Percentiles rank a stretch among this genome's conserved stretches.
Evolutionary conservation across 1,284 basidiomycete genomes (phyloP).

Genomic region (Apiotrichum porosum): DNA sequence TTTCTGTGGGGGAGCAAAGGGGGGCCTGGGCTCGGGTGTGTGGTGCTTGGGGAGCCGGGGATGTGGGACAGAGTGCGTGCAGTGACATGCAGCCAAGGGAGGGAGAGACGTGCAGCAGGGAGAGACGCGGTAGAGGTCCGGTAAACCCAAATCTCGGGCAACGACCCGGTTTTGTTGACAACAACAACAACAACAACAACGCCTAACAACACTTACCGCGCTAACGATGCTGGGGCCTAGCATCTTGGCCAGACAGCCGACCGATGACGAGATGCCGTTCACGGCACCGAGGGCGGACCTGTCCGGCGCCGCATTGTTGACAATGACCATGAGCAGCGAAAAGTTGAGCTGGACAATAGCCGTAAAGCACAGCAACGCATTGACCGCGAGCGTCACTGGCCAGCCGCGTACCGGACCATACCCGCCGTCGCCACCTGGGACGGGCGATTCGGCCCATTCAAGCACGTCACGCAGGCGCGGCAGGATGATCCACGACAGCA

Average conservation of each 20-base stretch:
- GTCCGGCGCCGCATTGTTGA: constrained; percentile 41
- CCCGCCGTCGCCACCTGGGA: constrained; percentile 6
- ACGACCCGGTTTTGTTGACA: no score
- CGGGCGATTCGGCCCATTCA: constrained; percentile 25
- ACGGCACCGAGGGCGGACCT: constrained; percentile 40
- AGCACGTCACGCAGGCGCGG: constrained; percentile 35
- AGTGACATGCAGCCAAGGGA: no score
- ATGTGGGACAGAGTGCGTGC: no score
- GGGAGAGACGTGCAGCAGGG: no score
- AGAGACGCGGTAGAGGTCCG: no score
- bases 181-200: no score
- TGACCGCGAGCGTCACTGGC: constrained; percentile 31
- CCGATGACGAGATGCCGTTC: constrained; percentile 42
- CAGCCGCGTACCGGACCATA: constrained; percentile 29
- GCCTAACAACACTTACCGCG: constrained; percentile 27
- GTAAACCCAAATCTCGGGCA: no score
- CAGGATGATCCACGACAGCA: constrained; percentile 35
- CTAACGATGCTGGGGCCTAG: constrained; percentile 41
- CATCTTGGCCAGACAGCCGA: constrained; percentile 41
- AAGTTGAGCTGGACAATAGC: constrained; percentile 32
- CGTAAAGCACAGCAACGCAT: constrained; percentile 32
- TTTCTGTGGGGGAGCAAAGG: no score
- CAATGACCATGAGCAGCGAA: constrained; percentile 39
- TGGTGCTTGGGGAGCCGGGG: no score
- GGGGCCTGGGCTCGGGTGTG: no score